Percentiles rank a stretch among this genome's conserved stretches.
Evolutionary conservation across 495 filamentous ascomycete genomes (phyloP).

Genomic region (Chaetomium fimeti): DNA sequence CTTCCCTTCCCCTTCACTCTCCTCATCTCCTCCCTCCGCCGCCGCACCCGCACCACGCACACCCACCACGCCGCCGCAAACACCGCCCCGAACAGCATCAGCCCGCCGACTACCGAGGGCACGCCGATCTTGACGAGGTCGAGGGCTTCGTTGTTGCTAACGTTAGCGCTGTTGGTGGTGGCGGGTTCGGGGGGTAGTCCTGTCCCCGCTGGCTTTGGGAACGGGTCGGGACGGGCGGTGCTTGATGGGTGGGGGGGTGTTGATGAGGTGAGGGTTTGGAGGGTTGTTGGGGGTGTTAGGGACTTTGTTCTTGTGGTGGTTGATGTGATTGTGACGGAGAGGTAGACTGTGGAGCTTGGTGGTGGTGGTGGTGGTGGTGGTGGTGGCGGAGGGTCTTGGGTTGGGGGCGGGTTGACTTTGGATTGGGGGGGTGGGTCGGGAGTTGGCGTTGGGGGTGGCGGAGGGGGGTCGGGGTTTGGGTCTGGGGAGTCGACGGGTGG

Average conservation of each 20-base stretch:
- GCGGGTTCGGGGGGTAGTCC: not conserved
- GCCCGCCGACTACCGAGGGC: slow-evolving; percentile 6
- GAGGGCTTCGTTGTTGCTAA: not conserved
- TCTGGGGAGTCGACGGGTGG: not conserved
- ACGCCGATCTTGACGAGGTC: slow-evolving; percentile 9
- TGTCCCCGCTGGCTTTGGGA: too few species aligned
- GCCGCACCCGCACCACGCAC: not conserved
- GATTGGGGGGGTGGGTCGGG: not conserved
- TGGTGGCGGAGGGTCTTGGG: not conserved
- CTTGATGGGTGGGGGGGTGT: not conserved
- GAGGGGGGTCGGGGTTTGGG: not conserved
- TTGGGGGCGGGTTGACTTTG: not conserved
- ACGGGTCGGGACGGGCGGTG: too few species aligned
- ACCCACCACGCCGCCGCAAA: not conserved
- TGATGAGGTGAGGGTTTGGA: not conserved
- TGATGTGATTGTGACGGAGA: not conserved
- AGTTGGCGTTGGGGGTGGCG: not conserved
- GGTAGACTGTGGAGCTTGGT: not conserved
- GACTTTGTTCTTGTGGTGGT: not conserved
- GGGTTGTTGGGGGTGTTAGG: too few species aligned
- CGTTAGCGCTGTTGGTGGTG: not conserved
- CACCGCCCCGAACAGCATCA: not conserved
- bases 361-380: not conserved
- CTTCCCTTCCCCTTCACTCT: not conserved
- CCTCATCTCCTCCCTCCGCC: not conserved